A percentile compares a stretch with the other conserved stretches of the same genome.
These are phyloP conservation scores for Boehmeria nivea DNA, from an alignment of 306 rosid genomes.

Conservation along the genomic window DNA sequence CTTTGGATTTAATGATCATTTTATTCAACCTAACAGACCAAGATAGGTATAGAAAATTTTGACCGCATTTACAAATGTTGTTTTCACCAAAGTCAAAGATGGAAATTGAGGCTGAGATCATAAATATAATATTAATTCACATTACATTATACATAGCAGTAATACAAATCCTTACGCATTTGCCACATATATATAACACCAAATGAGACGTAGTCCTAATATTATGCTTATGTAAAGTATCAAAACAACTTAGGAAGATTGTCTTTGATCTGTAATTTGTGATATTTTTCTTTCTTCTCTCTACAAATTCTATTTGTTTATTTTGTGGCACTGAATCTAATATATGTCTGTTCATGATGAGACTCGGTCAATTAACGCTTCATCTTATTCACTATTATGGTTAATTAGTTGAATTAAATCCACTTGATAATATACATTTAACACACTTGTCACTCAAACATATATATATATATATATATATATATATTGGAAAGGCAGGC, in stretches of 20 bases:
- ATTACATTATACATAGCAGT: background rate
- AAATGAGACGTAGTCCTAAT: background rate
- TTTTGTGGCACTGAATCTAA: background rate
- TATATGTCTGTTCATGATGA: too few species aligned
- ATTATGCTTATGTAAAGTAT: too few species aligned
- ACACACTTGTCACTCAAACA: too few species aligned
- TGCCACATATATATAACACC: background rate
- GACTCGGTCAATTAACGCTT: too few species aligned
- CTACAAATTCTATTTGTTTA: too few species aligned
- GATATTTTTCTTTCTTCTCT: background rate
- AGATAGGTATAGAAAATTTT: background rate
- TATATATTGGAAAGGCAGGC: background rate
- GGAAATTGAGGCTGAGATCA: background rate
- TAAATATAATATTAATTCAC: background rate
- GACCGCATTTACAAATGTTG: background rate
- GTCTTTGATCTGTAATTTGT: too few species aligned
- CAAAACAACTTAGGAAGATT: background rate
- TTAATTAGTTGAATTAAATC: background rate
- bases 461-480: background rate
- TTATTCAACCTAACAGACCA: background rate
- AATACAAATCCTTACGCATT: conserved; percentile 1
- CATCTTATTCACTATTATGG: too few species aligned
- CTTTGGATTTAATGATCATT: too few species aligned
- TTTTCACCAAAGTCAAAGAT: background rate
- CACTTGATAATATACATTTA: too few species aligned